phyloP scores from a whole-genome alignment of 768 basidiomycete genomes.

The Agrocybe pediades region DNA sequence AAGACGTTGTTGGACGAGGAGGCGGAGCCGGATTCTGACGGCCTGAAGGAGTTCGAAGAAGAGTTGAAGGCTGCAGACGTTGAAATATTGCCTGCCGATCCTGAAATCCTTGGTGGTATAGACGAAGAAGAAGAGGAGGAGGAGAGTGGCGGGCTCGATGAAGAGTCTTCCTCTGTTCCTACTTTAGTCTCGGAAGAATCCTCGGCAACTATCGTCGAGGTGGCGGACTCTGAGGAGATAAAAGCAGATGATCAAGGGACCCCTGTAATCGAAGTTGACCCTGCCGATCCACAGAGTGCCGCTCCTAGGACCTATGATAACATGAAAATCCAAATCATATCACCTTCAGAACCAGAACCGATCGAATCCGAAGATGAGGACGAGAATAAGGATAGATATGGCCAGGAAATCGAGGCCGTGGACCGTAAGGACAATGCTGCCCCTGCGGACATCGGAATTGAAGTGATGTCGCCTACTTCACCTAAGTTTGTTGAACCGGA shows the following conservation, averaged over 20 bases:
- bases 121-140: not conserved
- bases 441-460: not conserved
- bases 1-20: not conserved
- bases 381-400: constrained; percentile 23
- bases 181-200: not conserved
- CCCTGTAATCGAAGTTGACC: constrained; percentile 1
- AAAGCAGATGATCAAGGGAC: constrained; percentile 36
- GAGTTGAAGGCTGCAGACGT: constrained; percentile 1
- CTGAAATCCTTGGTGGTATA: not conserved
- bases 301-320: constrained; percentile 1
- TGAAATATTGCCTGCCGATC: not conserved
- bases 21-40: not conserved
- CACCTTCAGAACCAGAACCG: not conserved
- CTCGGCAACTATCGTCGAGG: constrained; percentile 3
- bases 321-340: not conserved
- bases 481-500: constrained; percentile 30
- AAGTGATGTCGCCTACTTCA: constrained; percentile 25
- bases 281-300: constrained; percentile 31
- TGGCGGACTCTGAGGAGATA: constrained; percentile 28
- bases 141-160: not conserved
- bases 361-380: constrained; percentile 22
- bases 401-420: constrained; percentile 6
- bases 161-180: not conserved
- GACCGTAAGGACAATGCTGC: not conserved
- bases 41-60: not conserved